Base-by-base conservation (phyloP, 2,329 filamentous ascomycete genomes). In the Diplodia scrobiculata region DNA sequence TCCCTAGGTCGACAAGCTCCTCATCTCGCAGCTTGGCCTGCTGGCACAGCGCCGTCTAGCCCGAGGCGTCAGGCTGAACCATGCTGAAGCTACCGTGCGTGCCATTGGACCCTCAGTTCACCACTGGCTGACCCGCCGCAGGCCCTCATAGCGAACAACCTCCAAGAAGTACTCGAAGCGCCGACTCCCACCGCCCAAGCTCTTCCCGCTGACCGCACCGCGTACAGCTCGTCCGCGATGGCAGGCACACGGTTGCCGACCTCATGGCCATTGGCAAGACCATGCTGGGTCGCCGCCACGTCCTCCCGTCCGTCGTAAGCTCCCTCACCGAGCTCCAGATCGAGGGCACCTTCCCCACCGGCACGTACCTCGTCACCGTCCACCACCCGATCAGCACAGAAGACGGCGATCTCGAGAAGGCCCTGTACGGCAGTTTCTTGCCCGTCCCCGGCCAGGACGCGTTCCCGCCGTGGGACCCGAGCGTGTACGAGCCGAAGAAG, bases 331-430 rank as follows among this genome's bases (percentile, higher is more conserved):
- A 96, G 80, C 86, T 98, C 71, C 92, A 96, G 83, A 91, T 98
- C 70, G 94, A 98, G 79, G 94, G 94, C 67, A 98, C 93, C 1
- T 98, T 98, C 75, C 89, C 87, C 32, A 89, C 86, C 6, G 94
- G 94, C 65, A 97, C 93, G 1, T 97, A 97, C 75, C 87, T 98
- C 48, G 93, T 98, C 41, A 98, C 94, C 0, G 91, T 98, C 19
- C 92, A 97, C 79, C 87, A 96, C 75, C 94, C 94, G 29, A 90
- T 98, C 77, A 87, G 88, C 70, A 89, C 87, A 68, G 89, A 97
- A 70, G 90, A 97, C 75, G 94, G 93, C 5, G 88, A 97, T 77
- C 82, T 97, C 38, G 87, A 86, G n/a, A 89, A 88, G 73, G 94
- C 94, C 1, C 82, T 98, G 3, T 98, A 97, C 77, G 92, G 92